phyloP scores from a whole-genome alignment of 306 rosid species.

The Cajanus cajan region DNA sequence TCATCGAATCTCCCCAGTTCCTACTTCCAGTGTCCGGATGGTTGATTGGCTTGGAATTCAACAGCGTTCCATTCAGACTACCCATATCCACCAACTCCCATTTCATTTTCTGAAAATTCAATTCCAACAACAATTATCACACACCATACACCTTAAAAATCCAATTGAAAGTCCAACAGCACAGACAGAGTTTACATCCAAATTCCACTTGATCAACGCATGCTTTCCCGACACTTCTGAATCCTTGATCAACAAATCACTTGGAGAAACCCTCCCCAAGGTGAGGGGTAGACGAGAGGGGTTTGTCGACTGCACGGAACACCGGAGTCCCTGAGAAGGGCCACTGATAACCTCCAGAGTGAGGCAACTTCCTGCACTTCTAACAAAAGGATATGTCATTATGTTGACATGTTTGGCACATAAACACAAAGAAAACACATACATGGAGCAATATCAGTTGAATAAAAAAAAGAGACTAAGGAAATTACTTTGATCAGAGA shows the following conservation, averaged over 20 bases:
- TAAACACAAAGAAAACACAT: conserved; percentile 24
- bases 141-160: conserved; percentile 20
- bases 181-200: conserved; percentile 55
- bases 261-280: conserved; percentile 79
- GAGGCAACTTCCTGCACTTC: conserved; percentile 95
- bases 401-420: conserved; percentile 57
- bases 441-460: conserved; percentile 14
- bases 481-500: conserved; percentile 75
- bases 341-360: conserved; percentile 88
- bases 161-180: conserved; percentile 29
- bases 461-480: conserved; percentile 27
- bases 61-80: conserved; percentile 86
- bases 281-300: conserved; percentile 68
- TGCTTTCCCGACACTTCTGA: conserved; percentile 96
- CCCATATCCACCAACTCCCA: conserved; percentile 99
- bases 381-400: conserved; percentile 66
- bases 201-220: conserved; percentile 82
- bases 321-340: conserved; percentile 69
- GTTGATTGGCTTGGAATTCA: conserved; percentile 72
- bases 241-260: conserved; percentile 77
- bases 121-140: conserved; percentile 23
- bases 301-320: conserved; percentile 54
- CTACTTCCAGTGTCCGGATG: conserved; percentile 71
- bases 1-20: conserved; percentile 74
- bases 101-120: conserved; percentile 69